Evolutionary conservation across 129 eudicot genomes (phyloP), one percentile per base, ranked within the genome.

Genomic region (Erigeron canadensis): DNA sequence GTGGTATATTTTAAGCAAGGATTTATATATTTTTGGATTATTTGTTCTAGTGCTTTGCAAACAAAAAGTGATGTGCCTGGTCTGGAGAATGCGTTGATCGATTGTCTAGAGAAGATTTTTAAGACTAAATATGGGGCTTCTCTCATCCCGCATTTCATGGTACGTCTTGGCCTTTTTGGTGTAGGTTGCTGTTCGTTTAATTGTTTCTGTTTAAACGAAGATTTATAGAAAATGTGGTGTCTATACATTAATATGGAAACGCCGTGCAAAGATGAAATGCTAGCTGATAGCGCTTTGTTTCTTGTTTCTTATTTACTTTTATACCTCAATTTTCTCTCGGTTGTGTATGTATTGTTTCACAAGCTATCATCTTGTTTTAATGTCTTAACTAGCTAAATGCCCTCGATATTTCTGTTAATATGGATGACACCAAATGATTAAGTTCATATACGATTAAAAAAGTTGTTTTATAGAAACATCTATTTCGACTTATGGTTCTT

Each of bases 81-180:
- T 47, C 74, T 93, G 53, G 95, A 87, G 62, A 81, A 75, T 81
- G 86, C 90, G 2, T 57, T 93, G 81, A 82, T 87, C 69, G 84
- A 76, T 69, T 87, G 90, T 80, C 79, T 89, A 50, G 98, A 93
- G 38, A 87, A 89, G 86, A 70, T 93, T 58, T 93, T 93, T 77
- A 81, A n/a, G 74, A 87, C 98, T 4, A 89, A 85, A 38, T 89
- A 89, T 69, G 98, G 95, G 38, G 94, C 96, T 41, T 87, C 98
- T 12, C 92, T 93, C 81, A 87, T 93, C 56, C 95, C 98, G 1
- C 89, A 89, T 59, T 89, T 67, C 79, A 93, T 89, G 98, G 98
- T 93, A 83, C 63, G 79, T 18, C 10, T 53, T 13, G 18, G 55
- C 71, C 50, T 69, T 75, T 28, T 28, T 28, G 2, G 34, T 28